Conservation (phyloP, 108 stramenopile genomes). For the Cyclotella atomus region DNA sequence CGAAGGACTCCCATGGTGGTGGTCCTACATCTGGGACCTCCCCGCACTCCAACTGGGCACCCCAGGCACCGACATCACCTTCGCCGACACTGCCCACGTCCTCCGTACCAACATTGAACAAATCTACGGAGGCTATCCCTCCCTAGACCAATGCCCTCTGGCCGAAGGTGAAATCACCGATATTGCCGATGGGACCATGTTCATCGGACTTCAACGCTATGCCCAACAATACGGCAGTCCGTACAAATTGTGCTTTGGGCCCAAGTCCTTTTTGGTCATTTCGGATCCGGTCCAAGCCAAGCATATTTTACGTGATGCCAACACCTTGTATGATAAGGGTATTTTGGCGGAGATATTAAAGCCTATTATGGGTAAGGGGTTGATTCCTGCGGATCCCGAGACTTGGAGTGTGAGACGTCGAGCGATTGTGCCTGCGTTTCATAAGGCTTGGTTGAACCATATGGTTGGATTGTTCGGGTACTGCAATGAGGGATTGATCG, state of each 20-base stretch:
- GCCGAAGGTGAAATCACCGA: constrained; percentile 92
- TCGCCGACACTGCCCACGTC: constrained; percentile 86
- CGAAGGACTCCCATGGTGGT: constrained; percentile 91
- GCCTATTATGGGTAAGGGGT: constrained; percentile 95
- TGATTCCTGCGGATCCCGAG: constrained; percentile 93
- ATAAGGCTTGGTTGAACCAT: constrained; percentile 94
- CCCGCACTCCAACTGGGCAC: constrained; percentile 64
- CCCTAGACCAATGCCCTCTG: constrained; percentile 87
- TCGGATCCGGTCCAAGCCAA: constrained; percentile 90
- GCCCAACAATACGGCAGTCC: constrained; percentile 80
- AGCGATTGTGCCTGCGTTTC: constrained; percentile 96
- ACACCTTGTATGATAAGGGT: constrained; percentile 88
- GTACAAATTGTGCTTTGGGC: constrained; percentile 97
- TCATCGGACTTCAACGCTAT: constrained; percentile 92
- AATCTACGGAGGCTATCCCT: constrained; percentile 94
- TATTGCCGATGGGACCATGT: constrained; percentile 93
- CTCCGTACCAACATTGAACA: constrained; percentile 92
- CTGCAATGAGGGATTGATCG: constrained; percentile 87
- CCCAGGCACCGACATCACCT: constrained; percentile 70
- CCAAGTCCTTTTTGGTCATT: constrained; percentile 95
- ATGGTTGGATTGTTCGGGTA: constrained; percentile 93
- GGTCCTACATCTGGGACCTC: constrained; percentile 86
- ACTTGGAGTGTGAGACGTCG: constrained; percentile 92
- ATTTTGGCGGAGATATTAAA: constrained; percentile 88
- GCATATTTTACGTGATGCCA: constrained; percentile 88